phyloP scores from a whole-genome alignment of 2,329 filamentous ascomycete species.

The Aplosporella prunicola region DNA sequence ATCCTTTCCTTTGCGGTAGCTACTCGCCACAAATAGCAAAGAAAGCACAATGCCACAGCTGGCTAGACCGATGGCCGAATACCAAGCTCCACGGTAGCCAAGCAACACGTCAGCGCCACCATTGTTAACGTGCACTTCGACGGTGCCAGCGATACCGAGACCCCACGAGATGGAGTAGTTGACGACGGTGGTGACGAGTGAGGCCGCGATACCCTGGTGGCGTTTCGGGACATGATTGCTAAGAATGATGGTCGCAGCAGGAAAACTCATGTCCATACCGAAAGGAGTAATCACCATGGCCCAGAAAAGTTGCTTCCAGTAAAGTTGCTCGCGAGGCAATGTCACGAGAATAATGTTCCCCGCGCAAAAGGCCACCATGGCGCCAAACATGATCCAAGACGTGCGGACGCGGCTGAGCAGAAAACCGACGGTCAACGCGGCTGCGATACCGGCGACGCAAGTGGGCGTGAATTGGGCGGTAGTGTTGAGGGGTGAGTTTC shows the following conservation, averaged over 20 bases:
- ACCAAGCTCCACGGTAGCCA: constrained; percentile 32
- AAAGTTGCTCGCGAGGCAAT: constrained; percentile 30
- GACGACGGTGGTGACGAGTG: constrained; percentile 31
- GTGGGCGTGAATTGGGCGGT: constrained; percentile 22
- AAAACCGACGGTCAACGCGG: constrained; percentile 23
- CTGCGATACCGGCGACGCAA: constrained; percentile 20
- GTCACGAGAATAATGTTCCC: constrained; percentile 34
- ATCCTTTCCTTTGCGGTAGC: constrained; percentile 8
- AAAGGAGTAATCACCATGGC: constrained; percentile 24
- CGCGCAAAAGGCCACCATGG: constrained; percentile 22
- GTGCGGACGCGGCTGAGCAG: constrained; percentile 22
- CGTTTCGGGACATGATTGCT: constrained; percentile 27
- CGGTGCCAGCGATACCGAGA: constrained; percentile 34
- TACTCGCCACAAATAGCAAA: constrained; percentile 19
- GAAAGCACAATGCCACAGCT: constrained; percentile 20
- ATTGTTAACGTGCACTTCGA: constrained; percentile 30
- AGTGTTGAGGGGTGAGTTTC: constrained; percentile 19
- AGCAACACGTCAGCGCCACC: constrained; percentile 25
- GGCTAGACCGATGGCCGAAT: constrained; percentile 29
- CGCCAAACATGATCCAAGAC: constrained; percentile 23
- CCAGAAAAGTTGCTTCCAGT: constrained; percentile 34
- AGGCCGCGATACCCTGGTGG: constrained; percentile 35
- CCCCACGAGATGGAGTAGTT: constrained; percentile 36
- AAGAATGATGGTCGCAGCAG: constrained; percentile 32
- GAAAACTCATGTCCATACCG: constrained; percentile 36